These are phyloP conservation scores for Alnus glutinosa DNA, from an alignment of 306 rosid species.

Conservation along the genomic window DNA sequence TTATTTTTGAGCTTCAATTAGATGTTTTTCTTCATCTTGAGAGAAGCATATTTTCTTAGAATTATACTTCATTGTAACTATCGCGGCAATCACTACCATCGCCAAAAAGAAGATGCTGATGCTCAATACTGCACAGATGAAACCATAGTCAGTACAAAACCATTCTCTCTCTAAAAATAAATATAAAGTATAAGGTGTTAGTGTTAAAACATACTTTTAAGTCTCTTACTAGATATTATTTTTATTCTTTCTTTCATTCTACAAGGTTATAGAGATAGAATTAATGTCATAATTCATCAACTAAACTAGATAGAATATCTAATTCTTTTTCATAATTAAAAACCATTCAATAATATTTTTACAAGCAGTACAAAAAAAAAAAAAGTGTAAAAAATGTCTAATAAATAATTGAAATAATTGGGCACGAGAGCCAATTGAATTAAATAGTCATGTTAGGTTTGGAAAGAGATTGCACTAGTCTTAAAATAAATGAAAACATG, in stretches of 20 bases:
- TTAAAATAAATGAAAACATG: not conserved
- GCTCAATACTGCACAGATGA: constrained; percentile 42
- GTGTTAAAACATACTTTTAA: too few species aligned
- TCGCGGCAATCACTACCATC: constrained; percentile 31
- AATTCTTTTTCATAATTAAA: too few species aligned
- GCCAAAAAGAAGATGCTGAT: constrained; percentile 29
- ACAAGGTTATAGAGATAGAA: too few species aligned
- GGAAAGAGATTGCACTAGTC: not conserved
- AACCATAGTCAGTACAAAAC: not conserved
- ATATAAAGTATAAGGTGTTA: too few species aligned
- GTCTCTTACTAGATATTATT: too few species aligned
- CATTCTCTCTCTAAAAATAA: too few species aligned
- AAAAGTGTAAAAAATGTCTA: too few species aligned
- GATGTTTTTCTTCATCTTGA: constrained; percentile 31
- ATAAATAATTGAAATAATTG: not conserved
- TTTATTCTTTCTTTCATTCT: too few species aligned
- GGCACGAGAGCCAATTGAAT: not conserved
- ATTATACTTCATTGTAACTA: constrained; percentile 27
- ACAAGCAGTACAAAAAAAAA: too few species aligned
- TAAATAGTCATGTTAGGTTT: constrained; percentile 2
- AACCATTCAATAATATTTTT: too few species aligned
- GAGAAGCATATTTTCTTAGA: constrained; percentile 15
- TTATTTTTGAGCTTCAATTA: constrained; percentile 32
- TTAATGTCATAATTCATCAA: too few species aligned
- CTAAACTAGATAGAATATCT: too few species aligned